These are phyloP conservation scores for Amylocystis lapponica DNA, from an alignment of 768 basidiomycete species.

Conservation along the genomic window DNA sequence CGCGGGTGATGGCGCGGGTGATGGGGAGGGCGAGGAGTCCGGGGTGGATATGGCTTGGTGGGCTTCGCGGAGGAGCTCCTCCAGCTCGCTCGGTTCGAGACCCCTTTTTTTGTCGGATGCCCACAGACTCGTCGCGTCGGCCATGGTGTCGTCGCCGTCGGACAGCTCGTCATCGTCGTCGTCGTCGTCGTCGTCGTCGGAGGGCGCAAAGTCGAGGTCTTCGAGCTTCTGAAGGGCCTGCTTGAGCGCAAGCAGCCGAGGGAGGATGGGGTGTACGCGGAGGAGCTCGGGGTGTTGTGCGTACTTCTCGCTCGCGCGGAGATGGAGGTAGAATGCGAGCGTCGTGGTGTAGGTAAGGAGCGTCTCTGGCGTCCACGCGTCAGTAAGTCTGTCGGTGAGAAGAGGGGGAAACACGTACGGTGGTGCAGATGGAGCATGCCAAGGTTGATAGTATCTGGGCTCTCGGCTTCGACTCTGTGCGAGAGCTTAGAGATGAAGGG, in stretches of 20 bases:
- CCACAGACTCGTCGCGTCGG: constrained; percentile 15
- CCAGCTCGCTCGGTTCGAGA: constrained; percentile 45
- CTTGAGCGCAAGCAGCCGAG: constrained; percentile 77
- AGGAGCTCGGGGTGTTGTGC: constrained; percentile 55
- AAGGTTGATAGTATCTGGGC: constrained; percentile 47
- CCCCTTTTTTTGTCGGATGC: constrained; percentile 12
- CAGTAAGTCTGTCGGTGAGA: not conserved
- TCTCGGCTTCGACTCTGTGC: constrained; percentile 42
- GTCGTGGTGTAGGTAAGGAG: constrained; percentile 85
- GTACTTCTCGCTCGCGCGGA: constrained; percentile 68
- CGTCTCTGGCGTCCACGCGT: constrained; percentile 51
- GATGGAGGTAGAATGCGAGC: constrained; percentile 87
- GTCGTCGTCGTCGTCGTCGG: constrained; percentile 40
- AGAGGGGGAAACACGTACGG: constrained; percentile 48
- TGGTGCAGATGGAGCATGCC: constrained; percentile 84
- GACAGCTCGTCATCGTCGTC: constrained; percentile 38
- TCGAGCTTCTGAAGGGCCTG: constrained; percentile 78
- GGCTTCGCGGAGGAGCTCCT: constrained; percentile 52
- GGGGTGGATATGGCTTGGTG: constrained; percentile 10
- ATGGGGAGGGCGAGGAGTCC: constrained; percentile 10
- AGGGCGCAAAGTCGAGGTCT: constrained; percentile 69
- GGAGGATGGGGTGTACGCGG: constrained; percentile 64
- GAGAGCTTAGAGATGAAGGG: not conserved
- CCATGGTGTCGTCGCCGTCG: constrained; percentile 28
- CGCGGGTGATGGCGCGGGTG: constrained; percentile 10